Evolutionary conservation across 768 basidiomycete species (phyloP).

Genomic region (Filobasidium wieringae): DNA sequence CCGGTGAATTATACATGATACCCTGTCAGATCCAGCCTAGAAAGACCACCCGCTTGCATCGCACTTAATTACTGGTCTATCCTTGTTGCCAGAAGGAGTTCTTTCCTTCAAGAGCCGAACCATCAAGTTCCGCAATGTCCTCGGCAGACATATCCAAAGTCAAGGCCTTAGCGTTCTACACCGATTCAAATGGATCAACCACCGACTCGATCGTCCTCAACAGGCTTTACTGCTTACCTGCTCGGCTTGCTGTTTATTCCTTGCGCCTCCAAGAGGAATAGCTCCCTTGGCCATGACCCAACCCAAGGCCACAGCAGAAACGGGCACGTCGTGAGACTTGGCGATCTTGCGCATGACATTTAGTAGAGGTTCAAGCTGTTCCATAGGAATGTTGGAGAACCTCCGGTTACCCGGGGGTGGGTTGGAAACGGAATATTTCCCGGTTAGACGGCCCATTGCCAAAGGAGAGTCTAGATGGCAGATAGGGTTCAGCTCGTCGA

Average conservation of each 20-base stretch:
- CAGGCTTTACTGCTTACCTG: constrained; percentile 14
- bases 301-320: constrained; percentile 36
- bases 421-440: constrained; percentile 33
- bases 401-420: constrained; percentile 28
- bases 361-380: constrained; percentile 32
- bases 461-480: constrained; percentile 32
- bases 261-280: constrained; percentile 36
- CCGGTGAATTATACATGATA: too few relatives aligned
- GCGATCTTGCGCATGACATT: constrained; percentile 26
- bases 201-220: neutral
- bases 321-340: constrained; percentile 27
- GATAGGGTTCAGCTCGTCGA: neutral
- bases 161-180: constrained; percentile 30
- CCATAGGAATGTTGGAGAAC: constrained; percentile 30
- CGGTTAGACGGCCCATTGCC: constrained; percentile 36
- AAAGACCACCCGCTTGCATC: too few relatives aligned
- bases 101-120: constrained; percentile 29
- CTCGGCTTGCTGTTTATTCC: constrained; percentile 33
- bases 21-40: too few relatives aligned
- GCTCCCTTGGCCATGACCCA: constrained; percentile 39
- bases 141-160: constrained; percentile 25
- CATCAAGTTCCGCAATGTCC: constrained; percentile 21
- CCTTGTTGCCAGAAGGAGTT: constrained; percentile 29
- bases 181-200: neutral
- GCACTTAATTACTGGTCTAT: too few relatives aligned